Conservation (phyloP, 805 yeast genomes). For the Schizosaccharomyces octosporus region DNA sequence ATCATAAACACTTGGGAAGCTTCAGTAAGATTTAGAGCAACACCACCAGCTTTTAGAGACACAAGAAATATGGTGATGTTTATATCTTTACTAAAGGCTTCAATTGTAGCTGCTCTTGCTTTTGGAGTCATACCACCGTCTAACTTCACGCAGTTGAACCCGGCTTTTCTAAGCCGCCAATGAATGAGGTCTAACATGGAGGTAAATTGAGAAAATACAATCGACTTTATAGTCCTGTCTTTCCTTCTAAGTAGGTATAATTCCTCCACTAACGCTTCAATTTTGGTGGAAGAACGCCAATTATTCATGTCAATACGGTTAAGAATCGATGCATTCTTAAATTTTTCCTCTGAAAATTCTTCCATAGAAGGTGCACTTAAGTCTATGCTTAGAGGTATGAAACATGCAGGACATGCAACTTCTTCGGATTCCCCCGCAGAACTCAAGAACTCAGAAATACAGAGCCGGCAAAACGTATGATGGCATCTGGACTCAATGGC, state of each 20-base stretch:
- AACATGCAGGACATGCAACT: slow-evolving; percentile 87
- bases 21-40: slow-evolving; percentile 83
- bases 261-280: slow-evolving; percentile 88
- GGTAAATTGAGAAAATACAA: slow-evolving; percentile 92
- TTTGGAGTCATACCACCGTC: slow-evolving; percentile 95
- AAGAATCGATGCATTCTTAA: slow-evolving; percentile 42
- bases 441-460: slow-evolving; percentile 74
- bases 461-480: slow-evolving; percentile 78
- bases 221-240: slow-evolving; percentile 70
- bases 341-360: slow-evolving; percentile 30
- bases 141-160: slow-evolving; percentile 76
- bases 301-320: slow-evolving; percentile 61
- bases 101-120: slow-evolving; percentile 78
- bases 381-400: slow-evolving; percentile 75
- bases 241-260: slow-evolving; percentile 68
- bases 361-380: slow-evolving; percentile 54
- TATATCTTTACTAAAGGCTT: slow-evolving; percentile 77
- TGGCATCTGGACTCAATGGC: slow-evolving; percentile 87
- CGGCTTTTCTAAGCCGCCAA: slow-evolving; percentile 86
- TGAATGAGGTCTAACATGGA: slow-evolving; percentile 89
- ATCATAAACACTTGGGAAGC: slow-evolving; percentile 87
- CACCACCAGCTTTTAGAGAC: slow-evolving; percentile 95
- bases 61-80: slow-evolving; percentile 83
- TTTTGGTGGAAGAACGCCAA: slow-evolving; percentile 89
- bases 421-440: slow-evolving; percentile 28